Conservation (phyloP, 2,329 filamentous ascomycete genomes). For the Aspergillus aculeatinus region DNA sequence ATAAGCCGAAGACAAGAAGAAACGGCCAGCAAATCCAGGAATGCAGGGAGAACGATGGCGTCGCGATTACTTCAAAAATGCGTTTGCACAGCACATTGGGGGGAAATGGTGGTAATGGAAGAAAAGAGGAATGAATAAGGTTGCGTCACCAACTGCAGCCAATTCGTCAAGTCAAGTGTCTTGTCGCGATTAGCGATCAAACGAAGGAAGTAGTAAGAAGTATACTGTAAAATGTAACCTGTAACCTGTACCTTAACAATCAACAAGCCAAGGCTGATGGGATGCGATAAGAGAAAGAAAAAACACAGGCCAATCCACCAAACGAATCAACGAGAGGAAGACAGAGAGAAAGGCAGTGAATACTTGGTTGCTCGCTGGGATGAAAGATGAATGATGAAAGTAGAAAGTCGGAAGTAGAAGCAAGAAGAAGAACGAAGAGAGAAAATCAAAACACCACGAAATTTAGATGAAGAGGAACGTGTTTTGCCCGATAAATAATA, state of each 20-base stretch:
- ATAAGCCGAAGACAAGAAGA: background rate
- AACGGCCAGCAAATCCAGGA: slow-evolving; percentile 2
- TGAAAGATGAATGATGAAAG: slow-evolving; percentile 4
- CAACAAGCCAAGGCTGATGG: background rate
- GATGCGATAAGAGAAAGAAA: slow-evolving; percentile 6
- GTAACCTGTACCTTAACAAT: background rate
- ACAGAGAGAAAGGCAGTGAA: slow-evolving; percentile 8
- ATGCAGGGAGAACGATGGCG: slow-evolving; percentile 8
- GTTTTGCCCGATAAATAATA: background rate
- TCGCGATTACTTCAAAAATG: slow-evolving; percentile 6
- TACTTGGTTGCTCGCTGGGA: too few species aligned
- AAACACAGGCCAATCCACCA: too few species aligned
- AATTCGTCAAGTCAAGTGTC: slow-evolving; percentile 12
- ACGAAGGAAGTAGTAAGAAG: slow-evolving; percentile 11
- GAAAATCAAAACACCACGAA: slow-evolving; percentile 11
- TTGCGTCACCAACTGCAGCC: slow-evolving; percentile 19
- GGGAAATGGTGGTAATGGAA: slow-evolving; percentile 15
- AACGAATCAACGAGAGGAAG: slow-evolving; percentile 6
- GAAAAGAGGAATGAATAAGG: background rate
- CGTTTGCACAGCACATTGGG: slow-evolving; percentile 13
- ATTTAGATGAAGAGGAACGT: slow-evolving; percentile 9
- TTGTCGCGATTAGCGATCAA: slow-evolving; percentile 5
- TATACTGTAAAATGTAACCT: background rate
- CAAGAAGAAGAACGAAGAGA: slow-evolving; percentile 6
- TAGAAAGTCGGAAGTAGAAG: slow-evolving; percentile 10